Conservation (phyloP, 1,284 basidiomycete genomes). For the Anthracocystis setariae region DNA sequence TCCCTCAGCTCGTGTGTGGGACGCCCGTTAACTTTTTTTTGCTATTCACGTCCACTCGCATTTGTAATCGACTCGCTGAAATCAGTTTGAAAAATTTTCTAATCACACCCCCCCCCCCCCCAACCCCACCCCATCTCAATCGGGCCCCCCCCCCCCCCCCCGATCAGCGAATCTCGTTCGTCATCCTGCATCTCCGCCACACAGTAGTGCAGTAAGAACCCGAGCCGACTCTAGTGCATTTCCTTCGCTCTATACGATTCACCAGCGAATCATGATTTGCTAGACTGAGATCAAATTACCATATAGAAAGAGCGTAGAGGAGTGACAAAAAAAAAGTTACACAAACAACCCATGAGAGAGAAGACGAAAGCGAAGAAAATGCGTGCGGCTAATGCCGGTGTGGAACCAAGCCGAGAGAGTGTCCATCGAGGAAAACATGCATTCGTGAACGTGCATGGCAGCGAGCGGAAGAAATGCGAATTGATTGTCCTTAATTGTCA, state of each 20-base stretch:
- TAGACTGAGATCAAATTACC: not conserved
- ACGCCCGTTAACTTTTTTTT: too few relatives aligned
- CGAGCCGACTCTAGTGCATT: too few relatives aligned
- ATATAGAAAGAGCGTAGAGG: not conserved
- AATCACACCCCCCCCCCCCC: conserved; percentile 2
- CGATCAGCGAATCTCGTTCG: not conserved
- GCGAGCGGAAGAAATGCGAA: not conserved
- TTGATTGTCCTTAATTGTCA: not conserved
- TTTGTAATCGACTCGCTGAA: conserved; percentile 7
- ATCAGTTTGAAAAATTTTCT: conserved; percentile 12
- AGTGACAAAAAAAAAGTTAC: not conserved
- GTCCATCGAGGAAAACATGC: too few relatives aligned
- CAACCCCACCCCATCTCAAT: too few relatives aligned
- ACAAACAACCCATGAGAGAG: too few relatives aligned
- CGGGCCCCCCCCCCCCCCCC: conserved; percentile 9
- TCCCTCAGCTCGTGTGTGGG: conserved; percentile 19
- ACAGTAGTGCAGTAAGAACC: too few relatives aligned
- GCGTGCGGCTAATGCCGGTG: too few relatives aligned
- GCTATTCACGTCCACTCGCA: not conserved
- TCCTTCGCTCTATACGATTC: too few relatives aligned
- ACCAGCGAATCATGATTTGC: too few relatives aligned
- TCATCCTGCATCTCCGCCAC: conserved; percentile 21
- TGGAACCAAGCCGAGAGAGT: too few relatives aligned
- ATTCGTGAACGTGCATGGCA: too few relatives aligned
- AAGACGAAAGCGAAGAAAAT: too few relatives aligned